Evolutionary conservation across 2,329 filamentous ascomycete genomes (phyloP).

Genomic region (Fusarium caatingaense): DNA sequence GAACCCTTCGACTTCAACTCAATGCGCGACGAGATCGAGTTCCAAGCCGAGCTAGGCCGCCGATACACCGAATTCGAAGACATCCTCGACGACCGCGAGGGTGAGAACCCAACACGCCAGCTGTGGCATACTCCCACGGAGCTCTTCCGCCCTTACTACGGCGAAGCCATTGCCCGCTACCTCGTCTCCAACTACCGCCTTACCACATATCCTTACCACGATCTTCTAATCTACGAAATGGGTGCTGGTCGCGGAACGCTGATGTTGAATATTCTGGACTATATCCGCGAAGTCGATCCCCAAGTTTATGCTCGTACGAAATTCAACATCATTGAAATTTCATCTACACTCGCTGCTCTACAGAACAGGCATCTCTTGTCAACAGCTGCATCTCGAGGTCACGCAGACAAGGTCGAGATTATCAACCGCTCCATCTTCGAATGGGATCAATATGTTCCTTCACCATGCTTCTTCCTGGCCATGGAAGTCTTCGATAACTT

Average conservation of each 20-base stretch:
- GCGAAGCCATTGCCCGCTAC: slow-evolving; percentile 96
- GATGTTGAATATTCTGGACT: slow-evolving; percentile 98
- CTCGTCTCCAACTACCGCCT: slow-evolving; percentile 96
- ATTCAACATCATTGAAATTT: slow-evolving; percentile 97
- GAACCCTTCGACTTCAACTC: slow-evolving; percentile 88
- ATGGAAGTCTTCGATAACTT: slow-evolving; percentile 99
- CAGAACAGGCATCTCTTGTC: slow-evolving; percentile 78
- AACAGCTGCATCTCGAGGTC: slow-evolving; percentile 76
- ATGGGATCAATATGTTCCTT: slow-evolving; percentile 88
- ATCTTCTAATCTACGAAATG: slow-evolving; percentile 98
- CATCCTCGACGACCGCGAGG: slow-evolving; percentile 76
- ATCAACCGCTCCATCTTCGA: slow-evolving; percentile 96
- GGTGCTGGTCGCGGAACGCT: slow-evolving; percentile 96
- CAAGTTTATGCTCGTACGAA: slow-evolving; percentile 94
- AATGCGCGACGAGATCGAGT: slow-evolving; percentile 86
- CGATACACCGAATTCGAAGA: slow-evolving; percentile 94
- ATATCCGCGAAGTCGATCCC: slow-evolving; percentile 88
- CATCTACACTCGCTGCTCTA: slow-evolving; percentile 78
- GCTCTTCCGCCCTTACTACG: slow-evolving; percentile 95
- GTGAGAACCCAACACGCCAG: slow-evolving; percentile 79
- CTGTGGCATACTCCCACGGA: slow-evolving; percentile 99
- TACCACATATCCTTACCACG: slow-evolving; percentile 92
- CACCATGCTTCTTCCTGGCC: slow-evolving; percentile 96
- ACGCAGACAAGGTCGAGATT: slow-evolving; percentile 89
- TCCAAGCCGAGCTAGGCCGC: slow-evolving; percentile 79